A percentile compares a stretch with the other conserved stretches of the same genome.
Evolutionary conservation across 305 asterid species (phyloP).

Genomic region (Fraxinus angustifolia): DNA sequence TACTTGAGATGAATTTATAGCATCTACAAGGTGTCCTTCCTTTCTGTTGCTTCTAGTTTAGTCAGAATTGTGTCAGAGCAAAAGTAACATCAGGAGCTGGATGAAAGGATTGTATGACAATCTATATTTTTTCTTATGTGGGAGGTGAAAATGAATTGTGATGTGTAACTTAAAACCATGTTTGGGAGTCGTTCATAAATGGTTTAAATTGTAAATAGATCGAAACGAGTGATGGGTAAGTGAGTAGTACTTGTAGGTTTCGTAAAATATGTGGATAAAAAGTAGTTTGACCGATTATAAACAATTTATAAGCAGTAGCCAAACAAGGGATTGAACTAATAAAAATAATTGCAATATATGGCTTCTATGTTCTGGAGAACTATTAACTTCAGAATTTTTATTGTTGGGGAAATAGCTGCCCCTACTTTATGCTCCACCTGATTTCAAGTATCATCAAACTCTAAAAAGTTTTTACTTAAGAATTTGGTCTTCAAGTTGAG

Average conservation of each 20-base stretch:
- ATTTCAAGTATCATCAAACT: neutral
- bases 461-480: neutral
- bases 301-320: neutral
- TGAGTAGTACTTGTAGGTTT: neutral
- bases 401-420: neutral
- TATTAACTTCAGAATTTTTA: neutral
- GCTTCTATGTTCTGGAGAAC: neutral
- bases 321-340: neutral
- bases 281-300: neutral
- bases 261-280: neutral
- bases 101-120: neutral
- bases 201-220: neutral
- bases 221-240: neutral
- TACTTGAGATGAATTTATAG: neutral
- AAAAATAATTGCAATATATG: neutral
- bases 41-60: neutral
- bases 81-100: neutral
- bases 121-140: neutral
- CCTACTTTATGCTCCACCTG: neutral
- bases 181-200: neutral
- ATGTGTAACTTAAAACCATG: neutral
- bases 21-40: neutral
- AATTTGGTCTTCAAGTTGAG: neutral
- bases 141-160: neutral
- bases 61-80: neutral